Conservation (phyloP, 352 stramenopile species). For the Pythium brachiatum region DNA sequence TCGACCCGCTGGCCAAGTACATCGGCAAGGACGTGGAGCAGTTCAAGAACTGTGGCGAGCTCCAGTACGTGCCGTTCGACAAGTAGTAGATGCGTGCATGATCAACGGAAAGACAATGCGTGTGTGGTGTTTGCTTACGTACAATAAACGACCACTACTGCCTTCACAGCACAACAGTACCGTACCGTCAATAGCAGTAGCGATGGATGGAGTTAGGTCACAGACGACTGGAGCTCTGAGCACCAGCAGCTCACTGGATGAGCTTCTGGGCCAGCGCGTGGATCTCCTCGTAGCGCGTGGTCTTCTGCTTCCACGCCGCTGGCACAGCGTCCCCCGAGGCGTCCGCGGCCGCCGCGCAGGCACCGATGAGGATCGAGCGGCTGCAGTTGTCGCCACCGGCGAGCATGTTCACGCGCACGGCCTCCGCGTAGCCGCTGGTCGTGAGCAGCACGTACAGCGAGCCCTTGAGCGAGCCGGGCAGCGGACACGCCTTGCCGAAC, state of each 20-base stretch:
- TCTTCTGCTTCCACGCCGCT: slow-evolving; percentile 50
- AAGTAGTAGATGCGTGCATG: no score
- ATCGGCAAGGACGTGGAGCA: slow-evolving; percentile 44
- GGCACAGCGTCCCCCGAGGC: slow-evolving; percentile 28
- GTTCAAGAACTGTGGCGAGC: slow-evolving; percentile 69
- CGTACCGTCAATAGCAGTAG: no score
- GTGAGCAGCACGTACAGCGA: slow-evolving; percentile 61
- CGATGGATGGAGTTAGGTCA: neutral
- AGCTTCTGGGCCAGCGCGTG: slow-evolving; percentile 40
- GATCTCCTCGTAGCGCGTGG: slow-evolving; percentile 37
- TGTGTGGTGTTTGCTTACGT: neutral
- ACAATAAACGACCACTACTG: no score
- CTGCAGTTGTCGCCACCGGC: slow-evolving; percentile 73
- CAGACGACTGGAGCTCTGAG: neutral
- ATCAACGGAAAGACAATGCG: neutral
- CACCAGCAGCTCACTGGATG: slow-evolving; percentile 17
- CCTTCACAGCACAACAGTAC: no score
- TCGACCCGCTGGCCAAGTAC: slow-evolving; percentile 70
- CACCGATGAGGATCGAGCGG: slow-evolving; percentile 60
- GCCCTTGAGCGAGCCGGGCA: slow-evolving; percentile 55
- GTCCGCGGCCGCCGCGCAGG: slow-evolving; percentile 37
- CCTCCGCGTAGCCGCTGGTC: slow-evolving; percentile 37
- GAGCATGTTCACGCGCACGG: slow-evolving; percentile 52
- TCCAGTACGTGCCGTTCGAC: slow-evolving; percentile 66
- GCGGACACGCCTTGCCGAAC: slow-evolving; percentile 59